Conservation (phyloP, 1,139 yeast species). For the Candida glucosophila region DNA sequence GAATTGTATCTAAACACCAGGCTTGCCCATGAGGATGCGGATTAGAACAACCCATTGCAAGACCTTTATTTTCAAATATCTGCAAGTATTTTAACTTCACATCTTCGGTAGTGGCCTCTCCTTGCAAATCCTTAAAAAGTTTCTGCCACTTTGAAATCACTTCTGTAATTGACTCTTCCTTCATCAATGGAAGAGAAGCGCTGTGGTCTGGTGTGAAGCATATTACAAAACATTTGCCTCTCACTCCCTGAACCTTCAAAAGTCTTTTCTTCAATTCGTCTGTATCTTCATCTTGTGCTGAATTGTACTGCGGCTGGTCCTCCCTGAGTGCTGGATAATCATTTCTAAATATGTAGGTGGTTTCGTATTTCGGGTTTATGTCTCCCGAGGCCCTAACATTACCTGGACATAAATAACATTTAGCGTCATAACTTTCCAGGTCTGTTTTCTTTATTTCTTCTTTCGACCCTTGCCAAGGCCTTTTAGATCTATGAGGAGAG, state of each 20-base stretch:
- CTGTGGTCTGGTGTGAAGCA: constrained; percentile 71
- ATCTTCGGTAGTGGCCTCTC: constrained; percentile 22
- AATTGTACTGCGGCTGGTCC: constrained; percentile 42
- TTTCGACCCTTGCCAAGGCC: constrained; percentile 78
- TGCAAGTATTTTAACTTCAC: constrained; percentile 56
- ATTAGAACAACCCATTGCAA: constrained; percentile 77
- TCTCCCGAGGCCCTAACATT: constrained; percentile 61
- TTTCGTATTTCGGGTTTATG: constrained; percentile 48
- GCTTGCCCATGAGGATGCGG: constrained; percentile 81
- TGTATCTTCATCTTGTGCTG: constrained; percentile 8
- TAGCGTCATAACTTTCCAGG: constrained; percentile 52
- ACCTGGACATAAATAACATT: constrained; percentile 70
- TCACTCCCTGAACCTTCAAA: constrained; percentile 50
- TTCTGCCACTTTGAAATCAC: constrained; percentile 57
- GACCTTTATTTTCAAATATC: constrained; percentile 72
- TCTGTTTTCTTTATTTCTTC: constrained; percentile 39
- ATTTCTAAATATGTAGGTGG: constrained; percentile 55
- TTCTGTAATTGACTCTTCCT: constrained; percentile 24
- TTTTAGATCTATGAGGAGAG: constrained; percentile 70
- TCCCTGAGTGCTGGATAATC: constrained; percentile 65
- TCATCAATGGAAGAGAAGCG: constrained; percentile 60
- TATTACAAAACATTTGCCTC: constrained; percentile 63
- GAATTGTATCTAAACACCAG: constrained; percentile 63
- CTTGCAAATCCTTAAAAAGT: constrained; percentile 37
- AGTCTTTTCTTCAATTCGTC: constrained; percentile 29